Evolutionary conservation across 129 eudicot species (phyloP).

Genomic region (Centaurea solstitialis): DNA sequence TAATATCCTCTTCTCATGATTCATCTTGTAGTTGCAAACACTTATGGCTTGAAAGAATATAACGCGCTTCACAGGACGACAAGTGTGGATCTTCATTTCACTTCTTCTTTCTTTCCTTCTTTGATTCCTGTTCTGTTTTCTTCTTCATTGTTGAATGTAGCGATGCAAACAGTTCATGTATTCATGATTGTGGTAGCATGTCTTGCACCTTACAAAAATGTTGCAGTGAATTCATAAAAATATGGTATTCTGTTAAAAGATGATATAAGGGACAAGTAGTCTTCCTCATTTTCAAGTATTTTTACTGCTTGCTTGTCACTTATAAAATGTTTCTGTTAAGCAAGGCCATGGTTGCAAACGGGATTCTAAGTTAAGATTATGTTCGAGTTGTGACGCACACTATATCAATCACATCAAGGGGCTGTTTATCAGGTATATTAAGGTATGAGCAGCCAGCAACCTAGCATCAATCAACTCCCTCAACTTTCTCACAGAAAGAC

Average conservation of each 20-base stretch:
- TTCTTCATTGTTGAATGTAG: not conserved
- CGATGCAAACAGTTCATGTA: not conserved
- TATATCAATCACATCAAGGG: not conserved
- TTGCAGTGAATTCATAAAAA: not conserved
- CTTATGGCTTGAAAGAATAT: not conserved
- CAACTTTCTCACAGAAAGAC: too few relatives aligned
- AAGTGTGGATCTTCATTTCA: not conserved
- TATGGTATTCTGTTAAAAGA: not conserved
- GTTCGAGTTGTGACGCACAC: not conserved
- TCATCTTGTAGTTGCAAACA: constrained; percentile 6
- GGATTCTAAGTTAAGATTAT: not conserved
- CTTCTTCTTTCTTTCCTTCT: not conserved
- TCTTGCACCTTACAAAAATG: not conserved
- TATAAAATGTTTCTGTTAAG: not conserved
- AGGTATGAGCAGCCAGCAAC: too few relatives aligned
- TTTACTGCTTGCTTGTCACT: constrained; percentile 1
- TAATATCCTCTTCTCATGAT: constrained; percentile 22
- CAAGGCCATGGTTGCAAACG: not conserved
- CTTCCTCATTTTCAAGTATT: not conserved
- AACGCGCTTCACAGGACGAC: not conserved
- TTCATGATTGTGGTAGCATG: not conserved
- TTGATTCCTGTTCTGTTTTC: not conserved
- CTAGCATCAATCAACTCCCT: too few relatives aligned
- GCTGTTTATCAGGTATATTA: too few relatives aligned
- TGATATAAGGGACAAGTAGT: not conserved